Evolutionary conservation across 805 yeast species (phyloP).

Genomic region (Blastobotrys attinorum): DNA sequence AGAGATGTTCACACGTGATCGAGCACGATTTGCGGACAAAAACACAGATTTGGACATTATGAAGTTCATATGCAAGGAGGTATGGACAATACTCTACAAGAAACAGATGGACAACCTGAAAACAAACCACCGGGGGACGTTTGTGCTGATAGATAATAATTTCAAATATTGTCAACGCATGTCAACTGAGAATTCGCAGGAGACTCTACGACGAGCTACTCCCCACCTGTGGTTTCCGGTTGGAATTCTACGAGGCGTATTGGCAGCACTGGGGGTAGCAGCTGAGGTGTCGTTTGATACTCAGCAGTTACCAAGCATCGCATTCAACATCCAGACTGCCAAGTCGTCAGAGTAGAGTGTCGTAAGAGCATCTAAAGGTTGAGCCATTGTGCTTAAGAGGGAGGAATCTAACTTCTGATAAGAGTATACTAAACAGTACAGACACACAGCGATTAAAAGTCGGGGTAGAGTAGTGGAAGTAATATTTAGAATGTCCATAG

Average conservation of each 20-base stretch:
- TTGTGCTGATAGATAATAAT: conserved; percentile 63
- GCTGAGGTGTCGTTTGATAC: conserved; percentile 60
- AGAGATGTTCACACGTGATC: conserved; percentile 37
- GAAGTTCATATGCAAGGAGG: conserved; percentile 88
- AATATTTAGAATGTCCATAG: no score
- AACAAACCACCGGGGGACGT: conserved; percentile 85
- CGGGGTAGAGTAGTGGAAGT: no score
- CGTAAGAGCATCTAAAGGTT: no score
- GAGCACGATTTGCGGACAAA: conserved; percentile 48
- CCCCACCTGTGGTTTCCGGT: conserved; percentile 64
- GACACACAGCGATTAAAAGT: no score
- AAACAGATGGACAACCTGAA: conserved; percentile 89
- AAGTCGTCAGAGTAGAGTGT: not conserved
- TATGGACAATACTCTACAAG: conserved; percentile 72
- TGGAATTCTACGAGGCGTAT: conserved; percentile 67
- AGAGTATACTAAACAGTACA: no score
- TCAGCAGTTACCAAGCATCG: conserved; percentile 54
- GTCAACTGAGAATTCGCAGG: conserved; percentile 28
- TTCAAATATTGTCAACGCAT: conserved; percentile 49
- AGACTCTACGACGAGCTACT: conserved; percentile 27
- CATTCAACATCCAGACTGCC: conserved; percentile 58
- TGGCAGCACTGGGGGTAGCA: conserved; percentile 61
- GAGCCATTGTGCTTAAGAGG: no score
- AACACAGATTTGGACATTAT: conserved; percentile 51
- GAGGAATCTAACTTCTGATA: no score